These are phyloP conservation scores for Ochromonas danica DNA, from an alignment of 108 stramenopile genomes.

Conservation along the genomic window DNA sequence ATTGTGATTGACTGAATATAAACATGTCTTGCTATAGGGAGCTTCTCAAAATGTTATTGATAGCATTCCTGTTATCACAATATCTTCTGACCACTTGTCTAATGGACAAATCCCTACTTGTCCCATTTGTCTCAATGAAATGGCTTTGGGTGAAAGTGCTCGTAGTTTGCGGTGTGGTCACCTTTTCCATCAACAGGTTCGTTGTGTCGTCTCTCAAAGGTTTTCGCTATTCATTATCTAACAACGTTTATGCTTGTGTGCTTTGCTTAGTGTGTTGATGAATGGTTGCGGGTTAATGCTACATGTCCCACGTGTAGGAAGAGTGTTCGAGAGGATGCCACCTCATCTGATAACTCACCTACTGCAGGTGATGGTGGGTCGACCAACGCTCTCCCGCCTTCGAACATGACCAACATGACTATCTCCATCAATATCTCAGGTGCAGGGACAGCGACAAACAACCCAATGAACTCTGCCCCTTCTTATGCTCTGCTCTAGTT, in stretches of 20 bases:
- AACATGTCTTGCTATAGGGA: neutral
- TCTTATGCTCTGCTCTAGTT: no score
- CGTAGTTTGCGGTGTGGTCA: conserved; percentile 7
- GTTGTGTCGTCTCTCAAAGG: neutral
- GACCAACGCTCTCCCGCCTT: no score
- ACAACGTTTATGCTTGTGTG: neutral
- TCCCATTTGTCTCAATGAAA: conserved; percentile 36
- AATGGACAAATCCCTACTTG: conserved; percentile 2
- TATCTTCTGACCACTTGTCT: neutral
- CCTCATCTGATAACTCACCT: no score
- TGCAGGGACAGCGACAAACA: no score
- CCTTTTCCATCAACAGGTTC: conserved; percentile 26
- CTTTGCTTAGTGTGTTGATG: conserved; percentile 30
- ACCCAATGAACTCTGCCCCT: no score
- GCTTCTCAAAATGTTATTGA: conserved; percentile 28
- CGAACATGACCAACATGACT: no score
- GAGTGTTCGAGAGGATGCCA: neutral
- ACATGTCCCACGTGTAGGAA: conserved; percentile 23
- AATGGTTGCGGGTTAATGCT: conserved; percentile 34
- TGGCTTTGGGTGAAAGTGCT: conserved; percentile 10
- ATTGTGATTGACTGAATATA: neutral
- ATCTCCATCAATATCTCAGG: no score
- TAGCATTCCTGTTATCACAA: conserved; percentile 7
- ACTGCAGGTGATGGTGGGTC: no score
- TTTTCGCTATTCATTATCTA: neutral